Conservation (phyloP, 805 yeast species). For the Candida sphagnicola region DNA sequence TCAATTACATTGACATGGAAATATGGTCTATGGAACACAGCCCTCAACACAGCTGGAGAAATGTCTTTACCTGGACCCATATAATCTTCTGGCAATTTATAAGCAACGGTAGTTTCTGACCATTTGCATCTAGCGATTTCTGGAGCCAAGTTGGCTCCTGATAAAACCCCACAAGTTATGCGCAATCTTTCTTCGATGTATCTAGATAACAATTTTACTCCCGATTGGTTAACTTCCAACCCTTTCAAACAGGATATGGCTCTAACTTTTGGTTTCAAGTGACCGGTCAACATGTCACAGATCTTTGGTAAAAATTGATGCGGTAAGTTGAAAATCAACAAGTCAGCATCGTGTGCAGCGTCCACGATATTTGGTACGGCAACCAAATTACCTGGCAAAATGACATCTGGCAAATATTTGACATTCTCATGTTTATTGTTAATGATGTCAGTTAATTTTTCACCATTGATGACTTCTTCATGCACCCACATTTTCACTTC, state of each 20-base stretch:
- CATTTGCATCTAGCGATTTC: conserved; percentile 45
- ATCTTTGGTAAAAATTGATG: conserved; percentile 42
- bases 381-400: conserved; percentile 36
- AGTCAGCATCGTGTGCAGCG: conserved; percentile 39
- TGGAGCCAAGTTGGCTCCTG: conserved; percentile 47
- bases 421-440: conserved; percentile 42
- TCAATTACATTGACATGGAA: conserved; percentile 44
- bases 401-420: conserved; percentile 41
- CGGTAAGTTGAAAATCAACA: conserved; percentile 42
- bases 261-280: conserved; percentile 33
- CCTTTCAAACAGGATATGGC: conserved; percentile 46
- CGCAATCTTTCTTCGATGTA: conserved; percentile 42
- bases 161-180: conserved; percentile 40
- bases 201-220: conserved; percentile 42
- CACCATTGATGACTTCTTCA: conserved; percentile 38
- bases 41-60: conserved; percentile 35
- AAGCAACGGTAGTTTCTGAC: conserved; percentile 46
- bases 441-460: conserved; percentile 41
- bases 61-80: conserved; percentile 40
- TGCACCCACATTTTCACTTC: conserved; percentile 45
- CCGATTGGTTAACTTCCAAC: conserved; percentile 39
- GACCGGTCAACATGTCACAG: conserved; percentile 36
- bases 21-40: conserved; percentile 43
- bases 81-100: conserved; percentile 35
- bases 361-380: conserved; percentile 38